Base-by-base conservation (phyloP, 495 filamentous ascomycete genomes). In the Neurospora sp. region DNA sequence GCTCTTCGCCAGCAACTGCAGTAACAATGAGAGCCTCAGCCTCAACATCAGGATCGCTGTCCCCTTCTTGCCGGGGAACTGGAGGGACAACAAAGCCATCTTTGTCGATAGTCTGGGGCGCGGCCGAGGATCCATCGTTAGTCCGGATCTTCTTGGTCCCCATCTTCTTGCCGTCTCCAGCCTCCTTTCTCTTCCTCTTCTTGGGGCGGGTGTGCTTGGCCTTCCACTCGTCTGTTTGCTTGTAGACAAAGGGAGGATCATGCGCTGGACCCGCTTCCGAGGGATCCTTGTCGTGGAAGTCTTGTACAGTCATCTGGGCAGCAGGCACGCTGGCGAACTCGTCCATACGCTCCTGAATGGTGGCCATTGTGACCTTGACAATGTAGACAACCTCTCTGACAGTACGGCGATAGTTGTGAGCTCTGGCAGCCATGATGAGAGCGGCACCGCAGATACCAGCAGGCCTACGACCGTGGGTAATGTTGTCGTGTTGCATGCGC, bases 401-500 rank as follows among this genome's bases (percentile, higher is more conserved):
- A 0, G 93, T 96, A 23, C 96, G 91, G 44, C 95, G 90, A 80
- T 95, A 98, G 81, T 98, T 98, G 85, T 97, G 96, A 90, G 97
- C 97, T 40, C 96, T 92, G 11, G 96, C 94, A 27, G 96, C 96
- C 75, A 99, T 89, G 75, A 99, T 93, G 72, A 99, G 87, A 73
- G 94, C 94, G 11, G 96, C 96, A 73, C 96, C 96, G 82, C 94
- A 97, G 62, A 98, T 89, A 78, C 96, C 96, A 37, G 96, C 93
- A 62, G 96, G 96, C 54, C 94, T 89, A 78, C 96, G 93, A 76
- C 96, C 96, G 69, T 91, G 91, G 10, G 92, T 91, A 89, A 99
- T 98, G 93, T 95, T 98, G 81, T 99, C 96, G 37, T 92, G 87
- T 70, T 92, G 92, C 96, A 99, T 98, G 59, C 96, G 90, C 78